These are phyloP conservation scores for Limnanthes douglasii DNA, from an alignment of 345 rosid species.

Conservation along the genomic window DNA sequence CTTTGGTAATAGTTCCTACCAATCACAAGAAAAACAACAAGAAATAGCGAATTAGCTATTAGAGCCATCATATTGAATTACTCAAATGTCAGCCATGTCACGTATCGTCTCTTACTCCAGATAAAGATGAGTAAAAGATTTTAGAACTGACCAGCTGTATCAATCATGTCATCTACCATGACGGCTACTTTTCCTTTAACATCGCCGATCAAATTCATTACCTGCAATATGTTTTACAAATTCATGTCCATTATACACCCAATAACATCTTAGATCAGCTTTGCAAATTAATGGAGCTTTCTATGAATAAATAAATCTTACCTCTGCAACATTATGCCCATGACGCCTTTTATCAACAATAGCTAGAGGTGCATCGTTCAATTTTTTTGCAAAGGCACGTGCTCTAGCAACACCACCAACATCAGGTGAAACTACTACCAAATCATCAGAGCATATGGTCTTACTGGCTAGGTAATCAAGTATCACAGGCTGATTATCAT, in stretches of 20 bases:
- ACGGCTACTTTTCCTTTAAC: constrained; percentile 95
- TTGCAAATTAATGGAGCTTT: not conserved
- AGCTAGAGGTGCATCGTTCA: constrained; percentile 94
- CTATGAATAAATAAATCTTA: constrained; percentile 10
- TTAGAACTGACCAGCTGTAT: constrained; percentile 69
- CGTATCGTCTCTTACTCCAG: constrained; percentile 3
- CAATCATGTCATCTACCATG: constrained; percentile 98
- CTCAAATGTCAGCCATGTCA: not conserved
- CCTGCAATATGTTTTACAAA: constrained; percentile 26
- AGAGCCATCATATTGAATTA: not conserved
- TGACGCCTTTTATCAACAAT: constrained; percentile 97
- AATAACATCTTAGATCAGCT: not conserved
- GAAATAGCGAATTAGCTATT: constrained; percentile 1
- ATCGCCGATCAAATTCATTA: constrained; percentile 95
- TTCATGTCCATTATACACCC: no score
- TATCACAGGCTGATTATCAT: constrained; percentile 64
- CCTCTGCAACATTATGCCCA: constrained; percentile 98
- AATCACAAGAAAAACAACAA: constrained; percentile 7
- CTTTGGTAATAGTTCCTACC: constrained; percentile 83
- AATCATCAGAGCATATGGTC: constrained; percentile 64
- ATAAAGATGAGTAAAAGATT: not conserved
- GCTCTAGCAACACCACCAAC: constrained; percentile 99
- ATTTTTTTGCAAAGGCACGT: constrained; percentile 87
- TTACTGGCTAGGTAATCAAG: constrained; percentile 98
- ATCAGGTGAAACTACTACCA: constrained; percentile 96